A percentile compares a stretch with the other conserved stretches of the same genome.
These are phyloP conservation scores for Lomentospora prolificans DNA, from an alignment of 2,329 filamentous ascomycete genomes.

Conservation along the genomic window DNA sequence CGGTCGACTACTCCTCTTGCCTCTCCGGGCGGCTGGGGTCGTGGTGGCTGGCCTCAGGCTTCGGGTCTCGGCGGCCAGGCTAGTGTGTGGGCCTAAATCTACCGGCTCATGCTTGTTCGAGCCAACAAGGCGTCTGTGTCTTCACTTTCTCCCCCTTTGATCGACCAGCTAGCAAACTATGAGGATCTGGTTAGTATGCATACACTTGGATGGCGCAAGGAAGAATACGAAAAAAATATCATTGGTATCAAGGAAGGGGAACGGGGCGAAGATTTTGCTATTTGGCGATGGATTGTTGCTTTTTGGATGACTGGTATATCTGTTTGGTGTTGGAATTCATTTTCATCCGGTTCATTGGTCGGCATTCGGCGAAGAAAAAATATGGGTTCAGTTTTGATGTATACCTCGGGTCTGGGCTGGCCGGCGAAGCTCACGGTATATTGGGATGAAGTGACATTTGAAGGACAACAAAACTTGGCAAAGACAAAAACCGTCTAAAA, in stretches of 20 bases:
- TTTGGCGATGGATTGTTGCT: constrained; percentile 7
- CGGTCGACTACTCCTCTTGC: constrained; percentile 82
- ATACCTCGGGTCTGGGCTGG: constrained; percentile 14
- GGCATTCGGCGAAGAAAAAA: constrained; percentile 6
- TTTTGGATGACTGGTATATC: constrained; percentile 3
- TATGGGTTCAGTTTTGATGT: constrained; percentile 13
- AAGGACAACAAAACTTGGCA: constrained; percentile 4
- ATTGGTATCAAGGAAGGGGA: background rate
- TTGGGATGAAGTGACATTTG: constrained; percentile 6
- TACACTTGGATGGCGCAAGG: constrained; percentile 8
- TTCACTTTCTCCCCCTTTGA: background rate
- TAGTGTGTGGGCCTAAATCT: constrained; percentile 79
- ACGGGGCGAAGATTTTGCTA: background rate
- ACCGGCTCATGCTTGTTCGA: background rate
- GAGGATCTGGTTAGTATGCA: background rate
- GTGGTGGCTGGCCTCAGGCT: constrained; percentile 77
- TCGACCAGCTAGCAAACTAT: background rate
- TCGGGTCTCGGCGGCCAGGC: constrained; percentile 77
- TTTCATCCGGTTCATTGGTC: constrained; percentile 6
- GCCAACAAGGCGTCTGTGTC: background rate
- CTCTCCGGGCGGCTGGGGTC: constrained; percentile 80
- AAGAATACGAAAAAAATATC: constrained; percentile 1
- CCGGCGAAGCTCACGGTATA: constrained; percentile 10
- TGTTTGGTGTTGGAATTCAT: constrained; percentile 3
- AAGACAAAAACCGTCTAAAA: background rate